Evolutionary conservation across 2,329 filamentous ascomycete species (phyloP).

Genomic region (Ceratocystis variospora): DNA sequence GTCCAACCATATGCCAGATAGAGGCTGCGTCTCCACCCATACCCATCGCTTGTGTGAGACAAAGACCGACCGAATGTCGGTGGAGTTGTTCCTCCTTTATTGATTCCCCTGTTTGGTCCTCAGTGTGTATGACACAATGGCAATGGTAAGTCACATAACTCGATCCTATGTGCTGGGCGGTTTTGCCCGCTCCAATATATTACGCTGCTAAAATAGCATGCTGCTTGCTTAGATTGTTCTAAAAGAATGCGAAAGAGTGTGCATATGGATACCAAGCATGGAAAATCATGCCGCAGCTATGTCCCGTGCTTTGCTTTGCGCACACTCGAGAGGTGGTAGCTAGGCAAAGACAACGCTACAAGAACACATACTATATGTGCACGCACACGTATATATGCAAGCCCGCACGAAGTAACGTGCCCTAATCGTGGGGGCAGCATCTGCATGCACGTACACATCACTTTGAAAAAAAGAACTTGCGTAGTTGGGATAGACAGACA

Average conservation of each 20-base stretch:
- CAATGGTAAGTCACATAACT: too few relatives aligned
- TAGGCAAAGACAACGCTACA: neutral
- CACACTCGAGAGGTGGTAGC: too few relatives aligned
- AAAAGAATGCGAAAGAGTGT: neutral
- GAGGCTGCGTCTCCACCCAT: neutral
- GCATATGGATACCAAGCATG: neutral
- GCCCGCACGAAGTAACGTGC: neutral
- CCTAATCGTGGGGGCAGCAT: neutral
- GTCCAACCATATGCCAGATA: neutral
- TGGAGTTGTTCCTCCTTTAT: too few relatives aligned
- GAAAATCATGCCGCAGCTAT: neutral
- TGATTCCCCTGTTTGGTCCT: too few relatives aligned
- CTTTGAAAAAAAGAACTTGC: neutral
- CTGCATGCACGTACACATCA: conserved; percentile 4
- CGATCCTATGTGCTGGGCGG: too few relatives aligned
- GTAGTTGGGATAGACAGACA: neutral
- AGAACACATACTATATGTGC: neutral
- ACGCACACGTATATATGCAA: neutral
- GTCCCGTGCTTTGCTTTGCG: too few relatives aligned
- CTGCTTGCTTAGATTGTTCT: too few relatives aligned
- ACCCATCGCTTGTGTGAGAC: neutral
- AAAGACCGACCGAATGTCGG: neutral
- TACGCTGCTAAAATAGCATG: too few relatives aligned
- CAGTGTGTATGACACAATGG: too few relatives aligned
- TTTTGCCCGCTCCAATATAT: too few relatives aligned